phyloP scores from a whole-genome alignment of 257 asterid genomes.

The Primulina eburnea region DNA sequence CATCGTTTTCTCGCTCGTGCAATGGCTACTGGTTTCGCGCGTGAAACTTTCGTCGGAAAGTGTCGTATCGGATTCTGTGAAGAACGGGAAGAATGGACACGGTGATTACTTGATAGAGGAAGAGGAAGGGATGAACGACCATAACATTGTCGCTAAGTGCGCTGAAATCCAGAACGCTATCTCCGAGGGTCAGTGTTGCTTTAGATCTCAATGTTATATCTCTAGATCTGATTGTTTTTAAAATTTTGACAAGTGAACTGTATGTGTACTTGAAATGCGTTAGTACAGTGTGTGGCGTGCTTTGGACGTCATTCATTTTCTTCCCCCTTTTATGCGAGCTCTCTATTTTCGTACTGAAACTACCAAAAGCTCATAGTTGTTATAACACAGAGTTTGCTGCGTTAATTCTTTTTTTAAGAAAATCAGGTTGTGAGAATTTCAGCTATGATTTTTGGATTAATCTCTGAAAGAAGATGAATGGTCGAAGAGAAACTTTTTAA shows the following conservation, averaged over 20 bases:
- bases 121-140: slow-evolving; percentile 77
- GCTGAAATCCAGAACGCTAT: slow-evolving; percentile 88
- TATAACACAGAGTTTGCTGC: background rate
- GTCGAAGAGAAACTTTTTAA: background rate
- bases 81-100: slow-evolving; percentile 54
- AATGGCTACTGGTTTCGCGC: slow-evolving; percentile 71
- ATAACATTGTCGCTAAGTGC: slow-evolving; percentile 65
- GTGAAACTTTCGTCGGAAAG: slow-evolving; percentile 48
- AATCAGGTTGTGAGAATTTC: too few relatives aligned
- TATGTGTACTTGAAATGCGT: background rate
- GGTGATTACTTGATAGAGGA: slow-evolving; percentile 75
- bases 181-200: slow-evolving; percentile 64
- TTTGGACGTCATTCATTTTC: background rate
- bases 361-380: too few relatives aligned
- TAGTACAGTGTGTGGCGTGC: background rate
- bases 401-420: background rate
- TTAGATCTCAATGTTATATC: slow-evolving; percentile 28
- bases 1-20: slow-evolving; percentile 63
- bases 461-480: background rate
- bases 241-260: background rate
- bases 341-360: background rate
- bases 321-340: background rate
- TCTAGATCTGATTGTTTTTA: slow-evolving; percentile 30
- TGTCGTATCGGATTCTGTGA: slow-evolving; percentile 27
- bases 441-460: background rate